Conservation (phyloP, 116 monocot genomes). For the Dioscorea cayenensis region DNA sequence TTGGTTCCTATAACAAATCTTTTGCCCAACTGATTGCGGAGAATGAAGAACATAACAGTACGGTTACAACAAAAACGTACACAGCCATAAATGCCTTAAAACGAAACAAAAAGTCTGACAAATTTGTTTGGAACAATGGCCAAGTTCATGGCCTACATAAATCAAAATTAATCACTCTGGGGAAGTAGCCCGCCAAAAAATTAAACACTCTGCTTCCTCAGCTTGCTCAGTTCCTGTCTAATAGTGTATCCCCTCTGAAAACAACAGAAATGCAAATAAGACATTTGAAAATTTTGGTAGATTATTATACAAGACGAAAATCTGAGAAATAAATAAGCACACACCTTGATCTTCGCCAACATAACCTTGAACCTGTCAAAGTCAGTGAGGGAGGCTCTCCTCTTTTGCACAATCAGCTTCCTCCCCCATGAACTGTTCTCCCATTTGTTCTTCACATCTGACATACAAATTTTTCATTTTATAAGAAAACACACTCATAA, state of each 20-base stretch:
- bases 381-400: constrained; percentile 62
- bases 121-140: too few species aligned
- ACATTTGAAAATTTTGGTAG: background rate
- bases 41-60: too few species aligned
- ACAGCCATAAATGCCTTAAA: too few species aligned
- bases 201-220: constrained; percentile 24
- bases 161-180: too few species aligned
- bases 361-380: constrained; percentile 85
- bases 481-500: background rate
- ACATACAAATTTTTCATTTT: background rate
- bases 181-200: background rate
- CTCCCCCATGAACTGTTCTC: constrained; percentile 79
- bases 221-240: constrained; percentile 29
- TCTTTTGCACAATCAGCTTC: constrained; percentile 80
- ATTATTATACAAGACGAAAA: background rate
- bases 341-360: constrained; percentile 79
- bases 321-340: background rate
- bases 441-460: constrained; percentile 85
- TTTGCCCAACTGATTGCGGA: too few species aligned
- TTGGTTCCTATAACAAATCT: too few species aligned
- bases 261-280: background rate
- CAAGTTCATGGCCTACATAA: background rate
- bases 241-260: constrained; percentile 29
- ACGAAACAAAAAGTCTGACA: too few species aligned
- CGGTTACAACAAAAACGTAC: too few species aligned